Evolutionary conservation across 2,329 filamentous ascomycete species (phyloP).

Genomic region (Ophiostoma tasmaniense): DNA sequence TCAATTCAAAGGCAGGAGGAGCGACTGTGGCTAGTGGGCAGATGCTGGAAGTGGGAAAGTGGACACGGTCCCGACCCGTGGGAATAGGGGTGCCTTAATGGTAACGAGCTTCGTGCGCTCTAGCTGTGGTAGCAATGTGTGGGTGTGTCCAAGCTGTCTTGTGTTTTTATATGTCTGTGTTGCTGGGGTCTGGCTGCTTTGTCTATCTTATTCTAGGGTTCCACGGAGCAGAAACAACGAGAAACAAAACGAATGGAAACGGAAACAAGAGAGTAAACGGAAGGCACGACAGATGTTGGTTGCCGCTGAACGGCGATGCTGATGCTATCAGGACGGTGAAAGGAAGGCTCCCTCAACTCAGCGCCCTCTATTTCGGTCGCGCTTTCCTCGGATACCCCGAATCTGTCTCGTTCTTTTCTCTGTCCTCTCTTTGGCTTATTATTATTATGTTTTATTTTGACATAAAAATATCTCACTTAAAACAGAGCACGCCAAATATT

Average conservation of each 20-base stretch:
- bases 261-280: neutral
- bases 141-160: neutral
- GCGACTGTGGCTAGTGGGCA: neutral
- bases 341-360: neutral
- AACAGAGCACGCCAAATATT: neutral
- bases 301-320: neutral
- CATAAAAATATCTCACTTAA: neutral
- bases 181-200: neutral
- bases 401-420: neutral
- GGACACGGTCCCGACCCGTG: neutral
- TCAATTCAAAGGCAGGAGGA: neutral
- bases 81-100: constrained; percentile 3
- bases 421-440: neutral
- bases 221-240: neutral
- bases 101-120: neutral
- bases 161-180: constrained; percentile 4
- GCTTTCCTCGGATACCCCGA: neutral
- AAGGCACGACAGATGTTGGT: no score
- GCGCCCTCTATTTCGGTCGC: neutral
- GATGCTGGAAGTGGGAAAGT: neutral
- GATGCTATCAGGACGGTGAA: neutral
- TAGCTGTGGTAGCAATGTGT: neutral
- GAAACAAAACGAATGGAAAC: neutral
- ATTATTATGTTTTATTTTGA: neutral
- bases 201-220: neutral